A percentile compares a stretch with the other conserved stretches of the same genome.
phyloP scores from a whole-genome alignment of 1,284 basidiomycete species.

The Neolentinus lepideus region DNA sequence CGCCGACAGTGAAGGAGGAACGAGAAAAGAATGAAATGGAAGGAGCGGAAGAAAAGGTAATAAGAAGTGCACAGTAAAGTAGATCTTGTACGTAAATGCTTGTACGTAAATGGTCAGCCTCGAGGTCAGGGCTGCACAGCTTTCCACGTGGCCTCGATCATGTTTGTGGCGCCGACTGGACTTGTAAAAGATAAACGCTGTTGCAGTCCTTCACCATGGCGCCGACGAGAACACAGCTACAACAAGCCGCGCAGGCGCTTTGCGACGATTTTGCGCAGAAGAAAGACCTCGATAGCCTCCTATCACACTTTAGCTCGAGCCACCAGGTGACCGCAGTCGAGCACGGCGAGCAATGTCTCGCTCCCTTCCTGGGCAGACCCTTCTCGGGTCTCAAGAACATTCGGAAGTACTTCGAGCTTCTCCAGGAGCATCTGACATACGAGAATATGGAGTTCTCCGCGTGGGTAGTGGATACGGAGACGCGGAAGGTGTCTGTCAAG shows the following conservation, averaged over 20 bases:
- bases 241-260: conserved; percentile 37
- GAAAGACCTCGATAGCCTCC: conserved; percentile 31
- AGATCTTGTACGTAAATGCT: no score
- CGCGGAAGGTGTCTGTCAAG: conserved; percentile 42
- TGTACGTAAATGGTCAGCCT: background rate
- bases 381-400: conserved; percentile 40
- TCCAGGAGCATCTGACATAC: conserved; percentile 35
- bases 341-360: conserved; percentile 43
- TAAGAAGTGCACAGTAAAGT: no score
- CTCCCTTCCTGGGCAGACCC: conserved; percentile 49
- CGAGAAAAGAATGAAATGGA: background rate
- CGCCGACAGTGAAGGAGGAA: background rate
- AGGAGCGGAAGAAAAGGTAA: background rate
- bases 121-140: background rate
- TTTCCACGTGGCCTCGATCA: no score
- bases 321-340: conserved; percentile 40
- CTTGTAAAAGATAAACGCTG: background rate
- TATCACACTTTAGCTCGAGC: conserved; percentile 44
- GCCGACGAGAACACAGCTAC: conserved; percentile 24
- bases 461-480: conserved; percentile 35
- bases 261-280: conserved; percentile 46
- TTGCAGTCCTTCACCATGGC: conserved; percentile 10
- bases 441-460: conserved; percentile 34
- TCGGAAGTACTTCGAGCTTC: conserved; percentile 40
- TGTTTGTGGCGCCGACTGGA: background rate